Base-by-base conservation (phyloP, 306 rosid genomes). In the Vicia faba region DNA sequence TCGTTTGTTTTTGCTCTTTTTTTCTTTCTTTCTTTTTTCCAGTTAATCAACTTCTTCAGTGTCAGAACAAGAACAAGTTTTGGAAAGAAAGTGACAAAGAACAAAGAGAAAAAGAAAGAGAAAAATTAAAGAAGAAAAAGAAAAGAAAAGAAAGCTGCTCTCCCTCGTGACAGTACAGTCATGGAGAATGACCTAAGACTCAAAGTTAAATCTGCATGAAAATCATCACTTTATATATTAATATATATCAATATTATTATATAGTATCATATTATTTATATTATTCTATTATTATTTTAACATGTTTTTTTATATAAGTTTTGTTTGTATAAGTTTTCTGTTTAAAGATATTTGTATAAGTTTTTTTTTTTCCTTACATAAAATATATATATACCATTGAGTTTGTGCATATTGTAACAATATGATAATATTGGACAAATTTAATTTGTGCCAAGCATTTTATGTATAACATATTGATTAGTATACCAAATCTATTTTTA, bases 181-280 rank as follows among this genome's bases (percentile, higher is more conserved):
- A 51, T 46, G 70, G 70, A 75, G 68, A 77, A 65, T 69, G 83
- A 80, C 83, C 82, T 69, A 79, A 64, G 68, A 66, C 75, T 78
- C 87, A 75, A 84, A 75, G 86, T 61, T 71, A 74, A 64, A 64
- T 51, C 39, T 73, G 87, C 95, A 81, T 87, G 77, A 87, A 89
- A 89, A 83, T 87, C 95, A 83, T 76, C 91, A 81, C 80, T 25
- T 25, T 33, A 29, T 44, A 44, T 75, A 78, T 76, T 78, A 49
- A 16, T 33, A 33, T 33, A 33, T 31, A 15, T 15, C 3, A 50
- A 3, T 20, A 50, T 8, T 49, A 51, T 51, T 5, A 51, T 10
- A 54, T 25, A 11, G 12, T 54, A 18, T 77, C 36, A 73, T 67
- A 66, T 55, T 63, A 67, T 76, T 78, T 55, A 61, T 74, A 81